These are phyloP conservation scores for Fomitopsis palustris DNA, from an alignment of 1,284 basidiomycete species.

Conservation along the genomic window DNA sequence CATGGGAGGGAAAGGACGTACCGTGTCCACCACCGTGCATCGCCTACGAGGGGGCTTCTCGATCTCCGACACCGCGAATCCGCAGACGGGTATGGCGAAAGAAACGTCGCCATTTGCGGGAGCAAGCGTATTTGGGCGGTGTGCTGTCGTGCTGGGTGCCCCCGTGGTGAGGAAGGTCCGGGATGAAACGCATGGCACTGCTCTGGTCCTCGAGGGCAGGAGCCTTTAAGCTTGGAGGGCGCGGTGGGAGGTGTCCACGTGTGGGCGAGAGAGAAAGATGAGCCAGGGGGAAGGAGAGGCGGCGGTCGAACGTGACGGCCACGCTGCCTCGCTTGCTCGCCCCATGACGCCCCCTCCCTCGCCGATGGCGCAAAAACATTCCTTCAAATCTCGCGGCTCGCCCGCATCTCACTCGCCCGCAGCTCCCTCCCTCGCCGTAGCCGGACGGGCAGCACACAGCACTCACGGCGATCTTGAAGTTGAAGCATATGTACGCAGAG, in stretches of 20 bases:
- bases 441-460: neutral
- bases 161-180: neutral
- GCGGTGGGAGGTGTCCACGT: slow-evolving; percentile 5
- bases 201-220: neutral
- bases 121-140: neutral
- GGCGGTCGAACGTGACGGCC: slow-evolving; percentile 8
- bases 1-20: too few species aligned
- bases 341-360: slow-evolving; percentile 20
- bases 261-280: neutral
- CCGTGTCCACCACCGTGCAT: too few species aligned
- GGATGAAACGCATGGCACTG: neutral
- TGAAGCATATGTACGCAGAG: neutral
- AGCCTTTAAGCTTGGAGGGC: slow-evolving; percentile 1
- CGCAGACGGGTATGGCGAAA: neutral
- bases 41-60: too few species aligned
- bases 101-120: neutral
- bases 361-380: slow-evolving; percentile 15
- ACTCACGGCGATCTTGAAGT: neutral
- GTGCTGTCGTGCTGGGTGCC: neutral
- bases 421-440: neutral
- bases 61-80: neutral
- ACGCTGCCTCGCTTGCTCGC: slow-evolving; percentile 15
- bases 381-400: slow-evolving; percentile 10
- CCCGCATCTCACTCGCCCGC: neutral
- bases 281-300: neutral